Conservation (phyloP, 2,329 filamentous ascomycete genomes). For the Orbilia blumenaviensis region DNA sequence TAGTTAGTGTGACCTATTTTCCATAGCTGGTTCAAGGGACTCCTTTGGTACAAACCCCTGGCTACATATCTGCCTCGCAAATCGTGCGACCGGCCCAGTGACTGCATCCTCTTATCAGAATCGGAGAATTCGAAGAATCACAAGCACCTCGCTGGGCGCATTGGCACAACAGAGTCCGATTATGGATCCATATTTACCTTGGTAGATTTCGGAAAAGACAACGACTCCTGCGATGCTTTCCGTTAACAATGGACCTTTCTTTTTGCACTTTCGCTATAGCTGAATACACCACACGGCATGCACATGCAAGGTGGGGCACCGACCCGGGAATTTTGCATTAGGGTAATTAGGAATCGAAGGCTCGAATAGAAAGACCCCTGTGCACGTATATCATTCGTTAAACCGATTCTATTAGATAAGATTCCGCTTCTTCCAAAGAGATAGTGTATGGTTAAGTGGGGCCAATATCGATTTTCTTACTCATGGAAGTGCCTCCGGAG, state of each 20-base stretch:
- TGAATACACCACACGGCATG: too few species aligned
- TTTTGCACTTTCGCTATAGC: background rate
- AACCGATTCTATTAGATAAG: too few species aligned
- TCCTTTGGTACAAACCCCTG: conserved; percentile 26
- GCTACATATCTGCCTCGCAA: conserved; percentile 79
- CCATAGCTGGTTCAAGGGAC: background rate
- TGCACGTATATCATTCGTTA: too few species aligned
- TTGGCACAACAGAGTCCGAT: background rate
- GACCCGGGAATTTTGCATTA: conserved; percentile 71
- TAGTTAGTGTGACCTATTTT: conserved; percentile 59
- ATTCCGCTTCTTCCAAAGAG: background rate
- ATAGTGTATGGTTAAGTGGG: conserved; percentile 30
- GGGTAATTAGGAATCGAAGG: conserved; percentile 85
- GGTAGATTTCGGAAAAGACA: conserved; percentile 93
- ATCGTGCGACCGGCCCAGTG: conserved; percentile 86
- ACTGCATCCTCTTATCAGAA: conserved; percentile 65
- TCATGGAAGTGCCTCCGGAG: conserved; percentile 67
- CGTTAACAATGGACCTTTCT: background rate
- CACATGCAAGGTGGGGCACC: background rate
- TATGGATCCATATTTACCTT: conserved; percentile 69
- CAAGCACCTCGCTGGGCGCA: too few species aligned
- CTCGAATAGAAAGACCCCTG: conserved; percentile 89
- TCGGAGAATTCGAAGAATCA: background rate
- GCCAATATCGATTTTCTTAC: conserved; percentile 68
- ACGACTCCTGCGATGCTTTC: conserved; percentile 66